Base-by-base conservation (phyloP, 2,329 filamentous ascomycete species). In the Cryphonectria naterciae region DNA sequence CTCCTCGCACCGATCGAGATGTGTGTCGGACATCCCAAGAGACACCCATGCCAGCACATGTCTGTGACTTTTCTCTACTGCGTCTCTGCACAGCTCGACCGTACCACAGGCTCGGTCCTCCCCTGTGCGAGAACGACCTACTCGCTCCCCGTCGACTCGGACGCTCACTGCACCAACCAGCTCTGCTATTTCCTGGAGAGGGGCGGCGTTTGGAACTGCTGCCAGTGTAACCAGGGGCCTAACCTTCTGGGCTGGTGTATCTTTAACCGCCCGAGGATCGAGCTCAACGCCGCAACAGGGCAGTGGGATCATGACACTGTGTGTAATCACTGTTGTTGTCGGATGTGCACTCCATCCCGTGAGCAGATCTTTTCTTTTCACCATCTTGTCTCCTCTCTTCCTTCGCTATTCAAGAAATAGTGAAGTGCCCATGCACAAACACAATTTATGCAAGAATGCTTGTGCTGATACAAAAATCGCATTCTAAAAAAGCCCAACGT, bases 41-140 rank as follows among this genome's bases (percentile, higher is more conserved):
- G 80, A 73, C 86, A 88, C 74, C 80, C 83, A 19, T 88, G 86
- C 76, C 81, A 82, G 35, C 86, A 88, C 77, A 85, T 83, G n/a
- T 87, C 86, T 63, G 81, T 87, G 73, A 84, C 83, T 72, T 88
- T 85, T 85, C 81, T 86, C 75, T 87, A 87, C 77, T 88, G 86
- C 74, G 83, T 85, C 28, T 79, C 81, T 66, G 83, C 81, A 66
- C 75, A 80, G 71, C 83, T 87, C 70, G 85, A 88, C 76, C 77
- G 85, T 43, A 77, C 80, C 49, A 87, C 85, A 0, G 84, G 85
- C 25, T 83, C 84, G 71, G 83, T 85, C 75, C 83, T 82, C 49
- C 83, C 85, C 46, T 88, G 86, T 77, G 77, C 77, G 68, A 85
- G 86, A 68, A 81, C 82, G 46, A 83, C 82, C 10, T 86, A 87